Conservation (phyloP, 306 rosid genomes). For the Ammopiptanthus mongolicus region DNA sequence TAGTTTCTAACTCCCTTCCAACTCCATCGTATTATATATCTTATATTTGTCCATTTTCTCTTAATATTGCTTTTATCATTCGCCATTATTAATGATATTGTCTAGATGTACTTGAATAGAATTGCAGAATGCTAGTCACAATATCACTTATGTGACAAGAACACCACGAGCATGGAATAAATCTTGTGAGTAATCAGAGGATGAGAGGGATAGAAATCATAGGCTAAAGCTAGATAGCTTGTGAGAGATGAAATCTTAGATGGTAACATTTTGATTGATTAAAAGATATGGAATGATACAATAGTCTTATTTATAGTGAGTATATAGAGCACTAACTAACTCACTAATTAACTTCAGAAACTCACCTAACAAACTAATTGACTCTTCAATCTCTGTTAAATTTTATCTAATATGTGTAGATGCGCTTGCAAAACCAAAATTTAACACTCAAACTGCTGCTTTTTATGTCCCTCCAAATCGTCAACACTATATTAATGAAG, state of each 20-base stretch:
- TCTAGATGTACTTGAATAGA: neutral
- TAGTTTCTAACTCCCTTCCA: neutral
- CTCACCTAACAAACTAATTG: too few species aligned
- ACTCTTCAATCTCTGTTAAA: neutral
- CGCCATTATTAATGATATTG: neutral
- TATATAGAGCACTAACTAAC: too few species aligned
- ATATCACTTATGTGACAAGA: neutral
- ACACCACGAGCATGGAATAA: neutral
- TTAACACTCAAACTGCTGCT: neutral
- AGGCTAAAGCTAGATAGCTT: too few species aligned
- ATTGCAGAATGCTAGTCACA: neutral
- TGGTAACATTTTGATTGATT: too few species aligned
- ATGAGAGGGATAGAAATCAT: too few species aligned
- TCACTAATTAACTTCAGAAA: too few species aligned
- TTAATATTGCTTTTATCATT: neutral
- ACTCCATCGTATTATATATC: neutral
- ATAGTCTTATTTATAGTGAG: too few species aligned
- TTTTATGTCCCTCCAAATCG: neutral
- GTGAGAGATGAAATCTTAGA: too few species aligned
- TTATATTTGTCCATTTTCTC: neutral
- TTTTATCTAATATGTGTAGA: neutral
- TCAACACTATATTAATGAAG: conserved; percentile 7
- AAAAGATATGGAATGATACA: too few species aligned
- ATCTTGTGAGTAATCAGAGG: too few species aligned
- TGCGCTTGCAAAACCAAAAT: conserved; percentile 15